Evolutionary conservation across 768 basidiomycete species (phyloP).

Genomic region (Pleurotus sapidus): DNA sequence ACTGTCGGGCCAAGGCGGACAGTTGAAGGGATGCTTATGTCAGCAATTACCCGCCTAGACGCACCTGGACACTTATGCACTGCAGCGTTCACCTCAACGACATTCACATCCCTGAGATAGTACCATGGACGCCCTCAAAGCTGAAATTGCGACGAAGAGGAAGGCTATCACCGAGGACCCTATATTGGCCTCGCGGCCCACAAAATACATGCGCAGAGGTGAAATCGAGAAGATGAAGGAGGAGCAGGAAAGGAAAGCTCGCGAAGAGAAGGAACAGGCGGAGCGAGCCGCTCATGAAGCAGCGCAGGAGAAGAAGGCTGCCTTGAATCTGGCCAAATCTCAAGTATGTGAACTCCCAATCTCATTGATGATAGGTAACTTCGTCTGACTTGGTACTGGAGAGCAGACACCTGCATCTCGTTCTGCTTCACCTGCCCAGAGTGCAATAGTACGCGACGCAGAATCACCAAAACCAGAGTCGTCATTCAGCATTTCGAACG

Average conservation of each 20-base stretch:
- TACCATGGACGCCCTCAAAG: slow-evolving; percentile 86
- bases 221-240: slow-evolving; percentile 79
- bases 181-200: slow-evolving; percentile 39
- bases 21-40: slow-evolving; percentile 28
- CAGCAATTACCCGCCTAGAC: slow-evolving; percentile 15
- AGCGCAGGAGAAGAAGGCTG: slow-evolving; percentile 15
- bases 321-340: neutral
- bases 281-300: slow-evolving; percentile 22
- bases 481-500: slow-evolving; percentile 87
- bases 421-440: slow-evolving; percentile 37
- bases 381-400: slow-evolving; percentile 40
- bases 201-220: slow-evolving; percentile 88
- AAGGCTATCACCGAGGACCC: slow-evolving; percentile 62
- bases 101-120: neutral
- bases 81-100: slow-evolving; percentile 9
- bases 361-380: slow-evolving; percentile 5
- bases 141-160: slow-evolving; percentile 86
- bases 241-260: slow-evolving; percentile 38
- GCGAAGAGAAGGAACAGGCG: slow-evolving; percentile 34
- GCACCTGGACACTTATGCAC: slow-evolving; percentile 13
- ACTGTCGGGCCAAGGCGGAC: slow-evolving; percentile 41
- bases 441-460: slow-evolving; percentile 27
- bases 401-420: slow-evolving; percentile 41
- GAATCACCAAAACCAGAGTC: slow-evolving; percentile 47
- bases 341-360: slow-evolving; percentile 40